phyloP scores from a whole-genome alignment of 2,329 filamentous ascomycete species.

The Claviceps africana region DNA sequence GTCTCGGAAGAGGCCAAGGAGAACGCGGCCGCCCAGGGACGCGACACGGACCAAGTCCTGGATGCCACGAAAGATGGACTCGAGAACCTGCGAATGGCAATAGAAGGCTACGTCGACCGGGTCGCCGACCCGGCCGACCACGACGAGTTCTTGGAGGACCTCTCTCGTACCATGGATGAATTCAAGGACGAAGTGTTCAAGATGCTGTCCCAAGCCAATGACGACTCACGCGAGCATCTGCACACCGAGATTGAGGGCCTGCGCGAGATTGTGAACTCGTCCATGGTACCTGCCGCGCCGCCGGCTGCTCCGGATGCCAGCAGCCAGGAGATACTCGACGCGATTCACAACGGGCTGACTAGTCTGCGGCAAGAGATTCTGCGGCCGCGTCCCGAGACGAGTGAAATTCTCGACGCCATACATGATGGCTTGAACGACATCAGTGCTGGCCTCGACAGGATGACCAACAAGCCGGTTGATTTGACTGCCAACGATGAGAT shows the following conservation, averaged over 20 bases:
- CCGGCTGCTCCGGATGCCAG: slow-evolving; percentile 21
- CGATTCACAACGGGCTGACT: slow-evolving; percentile 58
- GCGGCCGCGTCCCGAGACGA: slow-evolving; percentile 53
- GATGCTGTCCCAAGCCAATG: slow-evolving; percentile 36
- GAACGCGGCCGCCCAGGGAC: slow-evolving; percentile 63
- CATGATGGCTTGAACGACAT: slow-evolving; percentile 77
- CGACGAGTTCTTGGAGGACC: slow-evolving; percentile 61
- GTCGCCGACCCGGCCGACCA: slow-evolving; percentile 55
- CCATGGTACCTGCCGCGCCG: slow-evolving; percentile 46
- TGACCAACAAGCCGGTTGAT: slow-evolving; percentile 67
- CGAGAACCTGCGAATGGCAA: slow-evolving; percentile 63
- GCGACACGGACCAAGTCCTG: slow-evolving; percentile 76
- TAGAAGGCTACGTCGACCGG: slow-evolving; percentile 68
- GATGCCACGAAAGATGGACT: slow-evolving; percentile 80
- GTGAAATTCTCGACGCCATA: slow-evolving; percentile 77
- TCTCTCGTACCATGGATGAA: slow-evolving; percentile 50
- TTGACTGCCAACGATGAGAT: slow-evolving; percentile 81
- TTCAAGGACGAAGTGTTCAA: slow-evolving; percentile 54
- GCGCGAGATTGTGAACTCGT: slow-evolving; percentile 60
- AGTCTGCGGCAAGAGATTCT: slow-evolving; percentile 63
- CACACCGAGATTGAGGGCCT: slow-evolving; percentile 73
- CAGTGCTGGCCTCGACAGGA: slow-evolving; percentile 59
- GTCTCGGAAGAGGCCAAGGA: slow-evolving; percentile 56
- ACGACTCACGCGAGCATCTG: slow-evolving; percentile 47
- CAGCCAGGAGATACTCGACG: slow-evolving; percentile 55